These are phyloP conservation scores for Neonectria ditissima DNA, from an alignment of 2,329 filamentous ascomycete genomes.

Conservation along the genomic window DNA sequence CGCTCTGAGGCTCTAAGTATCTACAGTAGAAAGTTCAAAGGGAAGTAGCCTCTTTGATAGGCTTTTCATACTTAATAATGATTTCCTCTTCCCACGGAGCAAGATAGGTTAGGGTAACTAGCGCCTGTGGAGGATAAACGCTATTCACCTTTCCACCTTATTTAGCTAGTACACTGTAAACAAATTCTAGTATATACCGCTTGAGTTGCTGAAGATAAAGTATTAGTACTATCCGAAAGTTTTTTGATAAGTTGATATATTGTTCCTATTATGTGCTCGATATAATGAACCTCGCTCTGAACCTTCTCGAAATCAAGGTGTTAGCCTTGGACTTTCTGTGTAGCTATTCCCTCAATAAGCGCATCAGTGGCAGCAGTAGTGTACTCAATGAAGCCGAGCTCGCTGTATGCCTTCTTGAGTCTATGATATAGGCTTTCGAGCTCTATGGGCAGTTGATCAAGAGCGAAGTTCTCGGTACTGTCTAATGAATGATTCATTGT, in stretches of 20 bases:
- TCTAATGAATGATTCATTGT: background rate
- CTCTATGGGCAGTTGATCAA: background rate
- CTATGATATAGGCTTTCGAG: background rate
- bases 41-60: too few relatives aligned
- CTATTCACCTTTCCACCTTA: too few relatives aligned
- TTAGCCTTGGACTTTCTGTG: background rate
- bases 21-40: too few relatives aligned
- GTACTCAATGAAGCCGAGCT: background rate
- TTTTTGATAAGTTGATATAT: background rate
- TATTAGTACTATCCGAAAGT: background rate
- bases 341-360: background rate
- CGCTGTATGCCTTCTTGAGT: background rate
- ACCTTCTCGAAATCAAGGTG: background rate
- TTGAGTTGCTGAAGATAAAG: too few relatives aligned
- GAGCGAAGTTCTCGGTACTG: background rate
- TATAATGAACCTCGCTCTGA: background rate
- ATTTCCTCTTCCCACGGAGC: too few relatives aligned
- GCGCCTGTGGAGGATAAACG: too few relatives aligned
- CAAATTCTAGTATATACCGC: background rate
- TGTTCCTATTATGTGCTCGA: background rate
- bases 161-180: too few relatives aligned
- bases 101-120: too few relatives aligned
- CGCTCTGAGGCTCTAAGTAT: too few relatives aligned
- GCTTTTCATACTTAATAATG: too few relatives aligned
- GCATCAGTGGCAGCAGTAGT: background rate